Base-by-base conservation (phyloP, 2,329 filamentous ascomycete species). In the Aspergillus sp. region DNA sequence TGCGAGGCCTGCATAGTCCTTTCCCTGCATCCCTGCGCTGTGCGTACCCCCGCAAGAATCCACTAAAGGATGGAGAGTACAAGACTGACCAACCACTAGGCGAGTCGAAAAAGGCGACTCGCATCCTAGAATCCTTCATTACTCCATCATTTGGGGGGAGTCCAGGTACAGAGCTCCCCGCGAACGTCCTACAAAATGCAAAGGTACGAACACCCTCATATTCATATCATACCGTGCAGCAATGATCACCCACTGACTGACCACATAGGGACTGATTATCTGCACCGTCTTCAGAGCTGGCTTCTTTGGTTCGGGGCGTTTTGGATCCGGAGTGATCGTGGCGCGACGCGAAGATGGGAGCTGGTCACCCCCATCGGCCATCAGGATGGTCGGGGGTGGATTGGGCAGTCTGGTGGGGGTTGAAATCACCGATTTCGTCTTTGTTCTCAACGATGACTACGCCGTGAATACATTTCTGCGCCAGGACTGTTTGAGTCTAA, bases 91-190 rank as follows among this genome's bases (percentile, higher is more conserved):
- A 41, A 43, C 50, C 41, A 39, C 50, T 68, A 95, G 90, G 88
- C 73, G 91, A 97, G 74, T 96, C 91, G 73, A 90, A 86, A 69
- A 97, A 97, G 72, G 91, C 89, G 63, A 85, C 84, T 62, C 93
- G 91, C 74, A 96, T 97, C 62, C 80, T 98, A 56, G 81, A 86
- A 41, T 94, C 90, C 2, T 97, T 97, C 67, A 80, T 96, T 64
- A 90, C 96, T 64, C 90, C 91, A 19, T 80, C 84, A 60, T 88
- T 96, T 73, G 73, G 88, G 19, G 94, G 96, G 64, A 88, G 89
- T 4, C 89, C 90, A 45, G 91, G 96, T 69, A 95, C 94, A 69
- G 83, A 96, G 64, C 96, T 97, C 57, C 93, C 93, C 35, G 88
- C 88, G 5, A 79, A 82, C 39, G 78, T 97, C 53, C 82, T 97